Evolutionary conservation across 352 stramenopile species (phyloP), one percentile per base, ranked within the genome.

Genomic region (Pythium phragmitis): DNA sequence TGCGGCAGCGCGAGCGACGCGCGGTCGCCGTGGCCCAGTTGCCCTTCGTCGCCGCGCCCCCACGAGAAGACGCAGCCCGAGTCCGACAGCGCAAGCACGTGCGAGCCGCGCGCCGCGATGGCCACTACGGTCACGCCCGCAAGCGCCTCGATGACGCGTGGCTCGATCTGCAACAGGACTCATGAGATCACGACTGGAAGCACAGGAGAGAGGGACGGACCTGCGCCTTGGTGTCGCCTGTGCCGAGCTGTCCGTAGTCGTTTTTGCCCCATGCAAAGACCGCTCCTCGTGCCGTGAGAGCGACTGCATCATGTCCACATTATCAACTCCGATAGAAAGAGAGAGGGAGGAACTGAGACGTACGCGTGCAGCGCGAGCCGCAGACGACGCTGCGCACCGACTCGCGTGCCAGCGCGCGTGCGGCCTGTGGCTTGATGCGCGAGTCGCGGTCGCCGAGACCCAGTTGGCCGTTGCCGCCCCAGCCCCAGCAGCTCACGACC

Each of bases 41-140:
- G 70, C 4, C 73, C 73, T 42, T 98, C 88, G 70, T 98, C 91
- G 57, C 85, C 85, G 59, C 77, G 86, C 34, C 93, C 92, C 86
- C 89, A 98, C 42, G 85, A 86, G 57, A 85, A 97, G 4, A 97
- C 85, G 12, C 64, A 41, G 2, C 91, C 91, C 36, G 85, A 70
- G 5, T 77, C 63, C 8, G 76, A 86, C 4, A 93, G 59, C 14
- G 76, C 87, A 39, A 92, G 67, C 47, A 80, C 91, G 69, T 96
- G 85, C 7, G 96, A 72, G 36, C 87, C 90, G 12, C 91, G 88
- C 53, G 72, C 76, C 5, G 76, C 72, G 8, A 93, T 76, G 13
- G 87, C 65, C 8, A 70, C 66, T 37, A 81, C 67, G 14, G 17
- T 41, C 14, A 74, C 57, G 47, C 61, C 61, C 19, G 60, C 49